phyloP scores from a whole-genome alignment of 805 yeast genomes.

The Ogataea siamensis region DNA sequence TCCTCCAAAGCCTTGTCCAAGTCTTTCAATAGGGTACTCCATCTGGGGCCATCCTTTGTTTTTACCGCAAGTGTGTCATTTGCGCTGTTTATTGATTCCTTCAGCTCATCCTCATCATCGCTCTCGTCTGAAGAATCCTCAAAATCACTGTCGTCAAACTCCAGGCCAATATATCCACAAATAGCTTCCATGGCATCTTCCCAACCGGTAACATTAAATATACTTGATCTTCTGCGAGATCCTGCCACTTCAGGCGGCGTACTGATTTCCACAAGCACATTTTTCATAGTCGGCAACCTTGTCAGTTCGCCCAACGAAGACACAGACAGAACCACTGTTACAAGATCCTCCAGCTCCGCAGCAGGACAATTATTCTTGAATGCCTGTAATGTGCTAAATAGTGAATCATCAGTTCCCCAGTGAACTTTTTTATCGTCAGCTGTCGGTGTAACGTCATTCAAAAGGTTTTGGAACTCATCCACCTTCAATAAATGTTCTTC shows the following conservation, averaged over 20 bases:
- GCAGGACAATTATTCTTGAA: not conserved
- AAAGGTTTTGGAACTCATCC: constrained; percentile 18
- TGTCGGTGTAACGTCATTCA: constrained; percentile 15
- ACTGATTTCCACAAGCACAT: constrained; percentile 30
- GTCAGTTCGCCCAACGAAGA: constrained; percentile 19
- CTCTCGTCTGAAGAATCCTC: constrained; percentile 23
- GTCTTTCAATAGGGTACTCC: constrained; percentile 23
- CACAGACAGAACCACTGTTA: constrained; percentile 29
- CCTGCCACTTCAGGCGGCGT: constrained; percentile 16
- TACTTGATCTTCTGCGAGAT: constrained; percentile 14
- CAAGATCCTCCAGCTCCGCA: constrained; percentile 15
- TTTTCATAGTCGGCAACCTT: constrained; percentile 20
- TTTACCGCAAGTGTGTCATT: constrained; percentile 1
- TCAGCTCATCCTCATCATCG: constrained; percentile 8
- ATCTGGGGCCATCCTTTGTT: constrained; percentile 11
- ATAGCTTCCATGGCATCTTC: constrained; percentile 37
- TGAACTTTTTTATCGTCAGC: not conserved
- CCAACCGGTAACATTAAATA: constrained; percentile 32
- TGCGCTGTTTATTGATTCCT: not conserved
- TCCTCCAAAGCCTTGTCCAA: constrained; percentile 27
- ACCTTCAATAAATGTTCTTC: constrained; percentile 12
- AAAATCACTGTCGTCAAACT: constrained; percentile 36
- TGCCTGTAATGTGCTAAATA: constrained; percentile 1
- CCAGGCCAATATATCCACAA: constrained; percentile 31
- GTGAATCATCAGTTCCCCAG: not conserved